Evolutionary conservation across 441 rosid genomes (phyloP).

Genomic region (Adansonia gregorii): DNA sequence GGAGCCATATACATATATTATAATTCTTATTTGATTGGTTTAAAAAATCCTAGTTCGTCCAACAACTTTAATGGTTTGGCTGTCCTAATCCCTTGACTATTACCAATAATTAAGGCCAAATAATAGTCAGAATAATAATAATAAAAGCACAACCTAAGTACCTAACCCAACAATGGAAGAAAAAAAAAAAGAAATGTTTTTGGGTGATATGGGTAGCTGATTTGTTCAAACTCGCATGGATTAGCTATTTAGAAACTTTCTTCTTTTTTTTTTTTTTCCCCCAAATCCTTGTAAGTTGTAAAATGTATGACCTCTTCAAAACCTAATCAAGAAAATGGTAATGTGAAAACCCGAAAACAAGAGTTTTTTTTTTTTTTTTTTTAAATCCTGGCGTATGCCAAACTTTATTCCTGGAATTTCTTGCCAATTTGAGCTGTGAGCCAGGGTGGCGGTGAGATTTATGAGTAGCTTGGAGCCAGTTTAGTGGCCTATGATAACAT

Average conservation of each 20-base stretch:
- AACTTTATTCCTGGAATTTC: background rate
- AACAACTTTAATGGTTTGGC: slow-evolving; percentile 39
- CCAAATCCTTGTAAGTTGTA: background rate
- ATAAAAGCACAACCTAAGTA: slow-evolving; percentile 34
- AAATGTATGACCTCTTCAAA: slow-evolving; percentile 31
- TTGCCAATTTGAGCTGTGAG: background rate
- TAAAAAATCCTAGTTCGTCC: slow-evolving; percentile 28
- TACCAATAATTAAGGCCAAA: background rate
- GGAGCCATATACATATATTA: background rate
- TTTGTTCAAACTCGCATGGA: slow-evolving; percentile 27
- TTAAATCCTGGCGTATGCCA: too few relatives aligned
- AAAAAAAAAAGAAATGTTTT: background rate
- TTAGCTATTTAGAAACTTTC: slow-evolving; percentile 30
- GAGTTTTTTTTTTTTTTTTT: background rate
- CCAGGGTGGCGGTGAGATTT: background rate
- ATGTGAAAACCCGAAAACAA: background rate
- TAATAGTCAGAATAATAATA: background rate
- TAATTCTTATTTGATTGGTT: background rate
- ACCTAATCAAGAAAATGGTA: slow-evolving; percentile 37
- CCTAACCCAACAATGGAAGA: slow-evolving; percentile 34
- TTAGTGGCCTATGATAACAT: background rate
- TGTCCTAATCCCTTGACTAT: slow-evolving; percentile 23
- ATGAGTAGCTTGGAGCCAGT: background rate
- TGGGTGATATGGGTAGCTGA: background rate
- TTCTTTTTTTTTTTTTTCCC: background rate